Conservation (phyloP, 305 asterid genomes). For the Ilex paraguariensis region DNA sequence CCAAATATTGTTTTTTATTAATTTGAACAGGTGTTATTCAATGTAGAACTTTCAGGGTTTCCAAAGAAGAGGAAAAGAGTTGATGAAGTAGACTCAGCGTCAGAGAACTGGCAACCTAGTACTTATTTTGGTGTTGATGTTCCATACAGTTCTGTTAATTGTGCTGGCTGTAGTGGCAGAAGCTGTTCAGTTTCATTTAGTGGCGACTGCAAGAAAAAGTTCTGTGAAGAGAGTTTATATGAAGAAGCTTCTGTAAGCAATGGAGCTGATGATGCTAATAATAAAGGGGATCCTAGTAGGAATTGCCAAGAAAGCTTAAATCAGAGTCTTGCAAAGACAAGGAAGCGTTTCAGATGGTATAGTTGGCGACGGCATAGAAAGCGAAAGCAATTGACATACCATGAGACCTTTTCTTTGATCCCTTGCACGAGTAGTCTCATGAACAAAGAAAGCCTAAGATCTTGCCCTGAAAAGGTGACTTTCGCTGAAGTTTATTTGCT, state of each 20-base stretch:
- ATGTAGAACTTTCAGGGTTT: conserved; percentile 25
- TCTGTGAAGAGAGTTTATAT: conserved; percentile 18
- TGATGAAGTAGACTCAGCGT: conserved; percentile 27
- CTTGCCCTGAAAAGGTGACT: conserved; percentile 23
- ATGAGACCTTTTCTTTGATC: conserved; percentile 27
- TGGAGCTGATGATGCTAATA: conserved; percentile 29
- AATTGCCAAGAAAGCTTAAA: conserved; percentile 29
- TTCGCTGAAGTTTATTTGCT: conserved; percentile 14
- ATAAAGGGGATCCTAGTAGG: conserved; percentile 23
- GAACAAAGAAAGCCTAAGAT: conserved; percentile 23
- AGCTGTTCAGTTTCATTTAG: conserved; percentile 17
- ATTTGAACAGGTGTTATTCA: too few relatives aligned
- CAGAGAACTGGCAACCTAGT: conserved; percentile 22
- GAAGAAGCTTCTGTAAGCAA: conserved; percentile 23
- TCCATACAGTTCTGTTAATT: conserved; percentile 21
- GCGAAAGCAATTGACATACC: conserved; percentile 32
- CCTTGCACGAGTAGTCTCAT: conserved; percentile 24
- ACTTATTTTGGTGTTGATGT: conserved; percentile 29
- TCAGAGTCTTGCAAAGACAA: conserved; percentile 15
- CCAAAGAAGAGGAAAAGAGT: conserved; percentile 47
- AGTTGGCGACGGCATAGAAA: conserved; percentile 68
- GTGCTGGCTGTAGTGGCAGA: conserved; percentile 29
- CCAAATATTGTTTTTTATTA: too few relatives aligned
- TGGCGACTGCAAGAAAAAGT: conserved; percentile 9
- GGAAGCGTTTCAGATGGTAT: conserved; percentile 47